phyloP scores from a whole-genome alignment of 345 rosid species.

The Hypericum androsaemum region DNA sequence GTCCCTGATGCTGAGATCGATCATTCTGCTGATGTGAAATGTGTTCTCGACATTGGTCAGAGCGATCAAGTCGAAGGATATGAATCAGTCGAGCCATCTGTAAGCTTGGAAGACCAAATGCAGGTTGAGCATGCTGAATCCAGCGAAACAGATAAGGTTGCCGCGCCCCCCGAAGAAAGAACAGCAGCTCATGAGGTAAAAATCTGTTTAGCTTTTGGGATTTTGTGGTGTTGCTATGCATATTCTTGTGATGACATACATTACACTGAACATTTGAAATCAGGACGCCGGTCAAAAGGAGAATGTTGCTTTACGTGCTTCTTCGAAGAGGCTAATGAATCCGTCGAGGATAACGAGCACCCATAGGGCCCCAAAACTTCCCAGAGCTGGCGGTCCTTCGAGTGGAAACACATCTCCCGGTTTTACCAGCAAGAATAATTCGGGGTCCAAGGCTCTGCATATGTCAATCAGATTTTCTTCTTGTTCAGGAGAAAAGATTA shows the following conservation, averaged over 20 bases:
- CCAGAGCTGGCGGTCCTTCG: conserved; percentile 15
- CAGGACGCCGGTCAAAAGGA: conserved; percentile 28
- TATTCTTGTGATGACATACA: no score
- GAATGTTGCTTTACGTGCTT: conserved; percentile 21
- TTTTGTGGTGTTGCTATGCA: no score
- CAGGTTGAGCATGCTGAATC: conserved; percentile 16
- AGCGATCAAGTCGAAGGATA: conserved; percentile 12
- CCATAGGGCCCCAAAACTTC: conserved; percentile 20
- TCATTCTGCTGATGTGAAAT: conserved; percentile 8
- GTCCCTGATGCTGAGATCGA: no score
- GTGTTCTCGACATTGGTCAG: conserved; percentile 7
- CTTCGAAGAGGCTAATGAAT: conserved; percentile 29
- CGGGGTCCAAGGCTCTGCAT: conserved; percentile 30
- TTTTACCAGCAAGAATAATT: conserved; percentile 27
- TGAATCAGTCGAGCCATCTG: conserved; percentile 15
- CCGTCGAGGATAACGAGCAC: conserved; percentile 22
- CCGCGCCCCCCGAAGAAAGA: conserved; percentile 17
- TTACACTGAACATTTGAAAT: not conserved
- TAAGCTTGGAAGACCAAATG: conserved; percentile 17
- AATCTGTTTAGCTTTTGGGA: no score
- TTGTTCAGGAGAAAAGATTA: conserved; percentile 16
- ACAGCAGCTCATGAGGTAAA: conserved; percentile 29
- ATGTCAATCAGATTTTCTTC: conserved; percentile 40
- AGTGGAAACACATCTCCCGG: conserved; percentile 17
- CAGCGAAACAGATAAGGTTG: conserved; percentile 5